Conservation (phyloP, 75 land plant genomes). For the Sequoiadendron giganteum region DNA sequence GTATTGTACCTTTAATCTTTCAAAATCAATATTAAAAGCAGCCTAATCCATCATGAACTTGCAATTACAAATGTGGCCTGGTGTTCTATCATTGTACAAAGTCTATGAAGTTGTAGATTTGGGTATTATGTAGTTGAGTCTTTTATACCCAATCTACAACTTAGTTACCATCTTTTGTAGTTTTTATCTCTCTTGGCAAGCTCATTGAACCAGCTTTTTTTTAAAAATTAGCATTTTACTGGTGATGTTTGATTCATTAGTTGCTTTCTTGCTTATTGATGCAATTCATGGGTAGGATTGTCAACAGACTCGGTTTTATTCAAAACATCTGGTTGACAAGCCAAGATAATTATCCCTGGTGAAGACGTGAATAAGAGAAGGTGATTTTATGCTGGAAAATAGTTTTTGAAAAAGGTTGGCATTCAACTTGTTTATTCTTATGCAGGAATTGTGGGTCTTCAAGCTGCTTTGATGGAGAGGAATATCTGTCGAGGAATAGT, state of each 20-base stretch:
- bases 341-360: neutral
- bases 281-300: neutral
- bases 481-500: slow-evolving; percentile 69
- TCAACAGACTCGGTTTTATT: neutral
- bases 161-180: neutral
- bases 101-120: neutral
- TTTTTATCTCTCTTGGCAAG: neutral
- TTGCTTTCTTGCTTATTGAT: neutral
- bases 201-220: neutral
- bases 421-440: neutral
- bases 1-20: neutral
- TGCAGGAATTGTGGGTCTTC: slow-evolving; percentile 93
- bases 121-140: too few species aligned
- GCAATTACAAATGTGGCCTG: neutral
- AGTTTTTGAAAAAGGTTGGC: neutral
- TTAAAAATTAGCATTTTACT: neutral
- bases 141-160: neutral
- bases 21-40: neutral
- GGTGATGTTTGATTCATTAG: neutral
- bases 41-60: neutral
- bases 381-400: neutral
- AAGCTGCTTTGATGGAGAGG: slow-evolving; percentile 82
- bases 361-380: neutral
- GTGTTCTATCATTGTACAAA: neutral
- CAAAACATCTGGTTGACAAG: neutral